These are phyloP conservation scores for Alliaria petiolata DNA, from an alignment of 345 rosid species.

Conservation along the genomic window DNA sequence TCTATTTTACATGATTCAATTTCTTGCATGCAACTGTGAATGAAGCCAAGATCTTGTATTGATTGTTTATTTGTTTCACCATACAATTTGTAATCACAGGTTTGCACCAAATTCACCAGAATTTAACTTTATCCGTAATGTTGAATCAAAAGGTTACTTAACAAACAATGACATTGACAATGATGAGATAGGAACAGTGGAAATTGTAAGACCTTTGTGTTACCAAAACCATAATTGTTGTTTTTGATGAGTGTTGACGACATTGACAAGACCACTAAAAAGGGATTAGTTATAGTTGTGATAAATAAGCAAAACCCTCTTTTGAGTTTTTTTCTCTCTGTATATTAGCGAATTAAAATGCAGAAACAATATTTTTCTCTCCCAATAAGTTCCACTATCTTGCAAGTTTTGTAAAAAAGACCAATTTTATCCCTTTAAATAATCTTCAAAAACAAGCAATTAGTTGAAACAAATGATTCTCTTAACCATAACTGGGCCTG, in stretches of 20 bases:
- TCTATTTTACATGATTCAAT: slow-evolving; percentile 7
- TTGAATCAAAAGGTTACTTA: slow-evolving; percentile 24
- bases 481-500: slow-evolving; percentile 31
- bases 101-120: slow-evolving; percentile 26
- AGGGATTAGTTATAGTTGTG: slow-evolving; percentile 28
- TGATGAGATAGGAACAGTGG: slow-evolving; percentile 13
- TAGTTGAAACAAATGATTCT: slow-evolving; percentile 37
- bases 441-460: slow-evolving; percentile 34
- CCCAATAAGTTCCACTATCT: background rate
- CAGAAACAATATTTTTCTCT: background rate
- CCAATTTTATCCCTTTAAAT: slow-evolving; percentile 18
- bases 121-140: slow-evolving; percentile 6
- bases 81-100: slow-evolving; percentile 12
- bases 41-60: background rate
- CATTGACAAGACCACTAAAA: slow-evolving; percentile 26
- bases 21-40: slow-evolving; percentile 13
- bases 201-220: background rate
- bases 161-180: slow-evolving; percentile 28
- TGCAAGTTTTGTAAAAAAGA: slow-evolving; percentile 21
- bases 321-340: background rate
- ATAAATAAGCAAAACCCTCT: slow-evolving; percentile 20
- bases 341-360: background rate
- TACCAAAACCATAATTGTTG: slow-evolving; percentile 24
- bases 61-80: slow-evolving; percentile 10
- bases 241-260: background rate